Conservation (phyloP, 2,329 filamentous ascomycete genomes). For the Ampelomyces quisqualis region DNA sequence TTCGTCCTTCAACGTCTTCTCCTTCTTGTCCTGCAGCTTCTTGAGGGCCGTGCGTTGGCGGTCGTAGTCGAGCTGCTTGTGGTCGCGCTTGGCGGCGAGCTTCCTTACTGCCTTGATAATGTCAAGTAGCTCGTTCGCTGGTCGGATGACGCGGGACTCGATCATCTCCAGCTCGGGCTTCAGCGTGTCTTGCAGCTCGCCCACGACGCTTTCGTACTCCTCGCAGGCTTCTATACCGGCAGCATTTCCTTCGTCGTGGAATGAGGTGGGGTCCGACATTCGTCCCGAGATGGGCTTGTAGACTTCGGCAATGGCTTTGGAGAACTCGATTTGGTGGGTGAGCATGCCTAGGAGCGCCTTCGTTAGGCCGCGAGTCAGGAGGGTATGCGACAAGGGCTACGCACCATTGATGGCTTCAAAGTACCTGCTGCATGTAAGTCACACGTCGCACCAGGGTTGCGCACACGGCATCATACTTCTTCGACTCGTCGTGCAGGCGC, state of each 20-base stretch:
- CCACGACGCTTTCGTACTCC: conserved; percentile 89
- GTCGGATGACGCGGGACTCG: conserved; percentile 83
- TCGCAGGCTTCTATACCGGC: conserved; percentile 95
- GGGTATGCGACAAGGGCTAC: conserved; percentile 12
- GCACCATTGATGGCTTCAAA: conserved; percentile 91
- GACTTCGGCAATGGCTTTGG: conserved; percentile 90
- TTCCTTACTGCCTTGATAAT: conserved; percentile 96
- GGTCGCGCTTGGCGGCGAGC: conserved; percentile 82
- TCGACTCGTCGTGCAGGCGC: conserved; percentile 92
- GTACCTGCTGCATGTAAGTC: conserved; percentile 57
- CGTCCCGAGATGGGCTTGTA: conserved; percentile 98
- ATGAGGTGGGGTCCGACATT: conserved; percentile 85
- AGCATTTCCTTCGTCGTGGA: conserved; percentile 79
- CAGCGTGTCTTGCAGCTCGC: conserved; percentile 84
- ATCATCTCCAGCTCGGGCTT: conserved; percentile 97
- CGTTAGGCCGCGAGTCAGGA: conserved; percentile 17
- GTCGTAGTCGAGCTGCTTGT: conserved; percentile 97
- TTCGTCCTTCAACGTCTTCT: conserved; percentile 93
- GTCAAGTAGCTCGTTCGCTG: conserved; percentile 88
- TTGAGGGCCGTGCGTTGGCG: conserved; percentile 80
- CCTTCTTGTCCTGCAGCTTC: conserved; percentile 97
- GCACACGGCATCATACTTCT: conserved; percentile 59
- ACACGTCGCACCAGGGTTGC: not conserved
- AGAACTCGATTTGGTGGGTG: conserved; percentile 96
- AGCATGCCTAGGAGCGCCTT: conserved; percentile 68